These are phyloP conservation scores for Crotalaria pallida DNA, from an alignment of 306 rosid species.

Conservation along the genomic window DNA sequence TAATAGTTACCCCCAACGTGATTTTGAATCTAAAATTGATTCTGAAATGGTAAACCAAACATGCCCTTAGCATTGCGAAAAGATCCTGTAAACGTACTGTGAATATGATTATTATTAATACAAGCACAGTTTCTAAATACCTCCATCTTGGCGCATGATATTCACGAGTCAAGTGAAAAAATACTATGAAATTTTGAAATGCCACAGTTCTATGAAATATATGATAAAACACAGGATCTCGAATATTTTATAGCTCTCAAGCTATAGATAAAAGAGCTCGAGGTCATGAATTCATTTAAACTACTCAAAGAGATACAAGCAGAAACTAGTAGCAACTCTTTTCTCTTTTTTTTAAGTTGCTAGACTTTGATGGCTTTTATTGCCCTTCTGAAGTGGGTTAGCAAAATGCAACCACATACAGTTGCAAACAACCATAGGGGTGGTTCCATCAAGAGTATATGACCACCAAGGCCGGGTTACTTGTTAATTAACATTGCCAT, in stretches of 20 bases:
- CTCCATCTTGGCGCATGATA: too few relatives aligned
- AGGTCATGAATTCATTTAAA: not conserved
- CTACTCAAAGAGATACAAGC: not conserved
- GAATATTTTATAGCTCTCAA: constrained; percentile 22
- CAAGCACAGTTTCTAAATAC: too few relatives aligned
- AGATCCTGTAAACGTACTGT: too few relatives aligned
- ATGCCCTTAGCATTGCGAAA: too few relatives aligned
- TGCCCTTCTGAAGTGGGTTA: constrained; percentile 27
- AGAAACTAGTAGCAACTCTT: not conserved
- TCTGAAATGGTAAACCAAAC: too few relatives aligned
- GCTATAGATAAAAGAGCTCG: constrained; percentile 24
- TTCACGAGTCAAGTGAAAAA: too few relatives aligned
- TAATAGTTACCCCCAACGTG: too few relatives aligned
- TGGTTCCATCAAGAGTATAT: constrained; percentile 19
- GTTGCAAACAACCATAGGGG: constrained; percentile 34
- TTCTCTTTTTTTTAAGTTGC: constrained; percentile 2
- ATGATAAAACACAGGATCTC: not conserved
- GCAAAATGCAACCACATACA: constrained; percentile 23
- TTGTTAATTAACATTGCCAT: constrained; percentile 21
- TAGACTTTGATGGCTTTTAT: constrained; percentile 17
- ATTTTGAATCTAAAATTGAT: too few relatives aligned
- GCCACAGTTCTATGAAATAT: not conserved
- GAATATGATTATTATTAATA: too few relatives aligned
- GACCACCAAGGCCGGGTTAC: constrained; percentile 20
- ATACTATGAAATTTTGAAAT: too few relatives aligned